Base-by-base conservation (phyloP, 129 eudicot species). In the Mikania micrantha region DNA sequence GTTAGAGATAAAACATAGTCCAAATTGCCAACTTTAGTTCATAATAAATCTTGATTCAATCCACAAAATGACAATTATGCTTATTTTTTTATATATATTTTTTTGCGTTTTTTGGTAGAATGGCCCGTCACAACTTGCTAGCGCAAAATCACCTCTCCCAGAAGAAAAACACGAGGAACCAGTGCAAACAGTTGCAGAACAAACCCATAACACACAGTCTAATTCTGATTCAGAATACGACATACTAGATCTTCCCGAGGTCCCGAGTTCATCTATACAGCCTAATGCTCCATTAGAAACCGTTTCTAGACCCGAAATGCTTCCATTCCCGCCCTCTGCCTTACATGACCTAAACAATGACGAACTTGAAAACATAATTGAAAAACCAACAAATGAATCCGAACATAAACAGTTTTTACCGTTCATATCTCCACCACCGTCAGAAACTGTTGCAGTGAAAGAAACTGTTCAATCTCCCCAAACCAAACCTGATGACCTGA, bases 251-350 rank as follows among this genome's bases (percentile, higher is more conserved):
- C 85, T 94, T 49, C 96, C 99, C 6, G 90, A 89, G 72, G 95
- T 94, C 61, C 99, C 99, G 5, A 85, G 74, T 66, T 83, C 83
- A 24, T 80, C 83, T 3, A 7, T 87, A 54, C 77, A 70, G 27
- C 74, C 88, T 0, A 70, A 69, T 56, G 67, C 44, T 32, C 50
- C 61, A 41, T 66, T 70, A 32, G 84, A 82, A 66, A 35, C 75
- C 19, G 81, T 79, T 73, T 73, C 87, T 13, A 79, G 78, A 64
- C 85, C 88, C 10, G 95, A 82, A 73, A 82, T 92, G 95, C 87
- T 87, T 47, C 95, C 96, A 27, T 85, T 84, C 36, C 98, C 98
- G 3, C 82, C 85, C 16, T 86, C 97, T 29, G 96, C 90, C 25
- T 75, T 85, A 60, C 80, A 91, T 1, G 95, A 83, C 21, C 40